These are phyloP conservation scores for Elaeagnus macrophylla DNA, from an alignment of 306 rosid species.

Conservation along the genomic window DNA sequence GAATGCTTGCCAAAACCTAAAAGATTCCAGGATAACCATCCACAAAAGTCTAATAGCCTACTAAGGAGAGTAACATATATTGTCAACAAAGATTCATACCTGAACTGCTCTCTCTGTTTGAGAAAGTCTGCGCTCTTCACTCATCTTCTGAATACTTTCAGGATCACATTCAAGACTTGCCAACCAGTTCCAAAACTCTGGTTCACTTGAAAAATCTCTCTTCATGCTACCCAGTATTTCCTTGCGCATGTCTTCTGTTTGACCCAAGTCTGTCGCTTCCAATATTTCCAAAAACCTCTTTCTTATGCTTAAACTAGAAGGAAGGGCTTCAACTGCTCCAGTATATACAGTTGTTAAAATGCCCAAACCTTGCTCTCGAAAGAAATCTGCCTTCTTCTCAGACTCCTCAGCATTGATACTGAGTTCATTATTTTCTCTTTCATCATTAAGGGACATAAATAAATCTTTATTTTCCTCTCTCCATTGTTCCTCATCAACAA, in stretches of 20 bases:
- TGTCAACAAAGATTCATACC: slow-evolving; percentile 38
- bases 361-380: slow-evolving; percentile 51
- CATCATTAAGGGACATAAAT: slow-evolving; percentile 53
- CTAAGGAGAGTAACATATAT: too few species aligned
- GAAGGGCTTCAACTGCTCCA: slow-evolving; percentile 64
- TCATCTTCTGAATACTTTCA: slow-evolving; percentile 25
- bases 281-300: slow-evolving; percentile 66
- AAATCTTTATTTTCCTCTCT: slow-evolving; percentile 67
- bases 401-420: slow-evolving; percentile 26
- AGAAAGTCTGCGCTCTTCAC: slow-evolving; percentile 34
- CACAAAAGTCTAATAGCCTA: slow-evolving; percentile 11
- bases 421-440: slow-evolving; percentile 22
- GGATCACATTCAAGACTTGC: slow-evolving; percentile 52
- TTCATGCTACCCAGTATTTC: slow-evolving; percentile 58
- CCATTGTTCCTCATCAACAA: slow-evolving; percentile 58
- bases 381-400: slow-evolving; percentile 29
- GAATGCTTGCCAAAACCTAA: neutral
- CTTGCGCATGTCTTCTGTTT: slow-evolving; percentile 44
- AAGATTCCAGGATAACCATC: slow-evolving; percentile 8
- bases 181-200: slow-evolving; percentile 87
- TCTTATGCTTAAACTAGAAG: slow-evolving; percentile 64
- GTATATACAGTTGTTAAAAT: slow-evolving; percentile 48
- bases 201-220: slow-evolving; percentile 55
- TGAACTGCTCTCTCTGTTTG: slow-evolving; percentile 50
- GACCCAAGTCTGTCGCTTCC: slow-evolving; percentile 62